Evolutionary conservation across 2,329 filamentous ascomycete genomes (phyloP).

Genomic region (Sclerotinia borealis): DNA sequence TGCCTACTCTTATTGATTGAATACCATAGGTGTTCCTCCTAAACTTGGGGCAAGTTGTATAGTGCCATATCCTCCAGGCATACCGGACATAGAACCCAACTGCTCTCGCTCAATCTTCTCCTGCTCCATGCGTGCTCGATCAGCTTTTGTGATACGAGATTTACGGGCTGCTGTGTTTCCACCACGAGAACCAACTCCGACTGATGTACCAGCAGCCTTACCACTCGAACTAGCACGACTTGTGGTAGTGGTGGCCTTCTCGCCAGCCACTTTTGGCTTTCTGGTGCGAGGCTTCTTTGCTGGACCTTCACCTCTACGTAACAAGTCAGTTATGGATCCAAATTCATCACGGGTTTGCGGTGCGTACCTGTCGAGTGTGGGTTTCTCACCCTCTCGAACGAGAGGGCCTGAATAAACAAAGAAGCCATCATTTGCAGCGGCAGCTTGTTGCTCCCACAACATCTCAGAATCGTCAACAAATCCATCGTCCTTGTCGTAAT

Average conservation of each 20-base stretch:
- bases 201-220: conserved; percentile 12
- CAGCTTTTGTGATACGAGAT: conserved; percentile 79
- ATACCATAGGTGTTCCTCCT: conserved; percentile 32
- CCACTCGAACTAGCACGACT: conserved; percentile 64
- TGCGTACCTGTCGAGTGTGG: conserved; percentile 45
- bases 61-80: conserved; percentile 26
- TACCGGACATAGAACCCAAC: conserved; percentile 29
- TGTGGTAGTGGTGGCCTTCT: conserved; percentile 52
- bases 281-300: conserved; percentile 54
- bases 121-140: conserved; percentile 72
- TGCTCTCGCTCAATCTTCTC: conserved; percentile 72
- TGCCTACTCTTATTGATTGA: conserved; percentile 24
- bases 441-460: conserved; percentile 91
- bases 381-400: conserved; percentile 79
- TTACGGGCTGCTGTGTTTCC: conserved; percentile 65
- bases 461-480: conserved; percentile 92
- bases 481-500: conserved; percentile 77
- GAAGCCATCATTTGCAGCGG: conserved; percentile 91
- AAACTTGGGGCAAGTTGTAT: conserved; percentile 27
- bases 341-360: conserved; percentile 5
- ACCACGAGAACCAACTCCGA: conserved; percentile 63
- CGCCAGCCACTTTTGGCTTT: conserved; percentile 50
- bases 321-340: conserved; percentile 33
- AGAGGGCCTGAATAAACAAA: conserved; percentile 96
- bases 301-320: conserved; percentile 60